Conservation (phyloP, 495 filamentous ascomycete species). For the Xylaria telfairii region DNA sequence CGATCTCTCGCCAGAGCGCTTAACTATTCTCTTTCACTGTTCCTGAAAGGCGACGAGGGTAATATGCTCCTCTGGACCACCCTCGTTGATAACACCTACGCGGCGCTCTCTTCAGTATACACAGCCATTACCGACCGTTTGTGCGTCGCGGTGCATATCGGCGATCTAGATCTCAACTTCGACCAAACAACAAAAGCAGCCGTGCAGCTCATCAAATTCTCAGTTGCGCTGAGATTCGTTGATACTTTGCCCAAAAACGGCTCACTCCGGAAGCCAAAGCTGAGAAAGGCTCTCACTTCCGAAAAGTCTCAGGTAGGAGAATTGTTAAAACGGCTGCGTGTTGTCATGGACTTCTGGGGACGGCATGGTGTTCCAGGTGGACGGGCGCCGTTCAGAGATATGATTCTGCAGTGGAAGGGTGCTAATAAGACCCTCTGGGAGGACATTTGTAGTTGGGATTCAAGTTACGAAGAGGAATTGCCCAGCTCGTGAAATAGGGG, state of each 20-base stretch:
- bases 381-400: not conserved
- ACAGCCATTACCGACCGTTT: not conserved
- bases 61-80: constrained; percentile 28
- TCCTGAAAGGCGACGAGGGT: constrained; percentile 18
- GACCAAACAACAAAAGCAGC: not conserved
- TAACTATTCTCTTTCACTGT: constrained; percentile 1
- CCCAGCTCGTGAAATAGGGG: not conserved
- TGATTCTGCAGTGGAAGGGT: constrained; percentile 6
- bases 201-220: constrained; percentile 14
- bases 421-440: not conserved
- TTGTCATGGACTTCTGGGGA: constrained; percentile 14
- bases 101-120: not conserved
- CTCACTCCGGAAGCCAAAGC: not conserved
- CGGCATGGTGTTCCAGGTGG: not conserved
- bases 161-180: not conserved
- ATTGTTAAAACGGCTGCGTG: not conserved
- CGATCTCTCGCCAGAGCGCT: constrained; percentile 16
- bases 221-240: not conserved
- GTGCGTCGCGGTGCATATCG: not conserved
- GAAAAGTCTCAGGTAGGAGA: not conserved
- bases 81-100: constrained; percentile 18
- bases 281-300: not conserved
- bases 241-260: not conserved
- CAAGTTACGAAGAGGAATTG: not conserved
- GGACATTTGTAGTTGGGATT: constrained; percentile 13